A percentile compares a stretch with the other conserved stretches of the same genome.
phyloP scores from a whole-genome alignment of 169 alveolate species.

The Plasmodium relictum region DNA sequence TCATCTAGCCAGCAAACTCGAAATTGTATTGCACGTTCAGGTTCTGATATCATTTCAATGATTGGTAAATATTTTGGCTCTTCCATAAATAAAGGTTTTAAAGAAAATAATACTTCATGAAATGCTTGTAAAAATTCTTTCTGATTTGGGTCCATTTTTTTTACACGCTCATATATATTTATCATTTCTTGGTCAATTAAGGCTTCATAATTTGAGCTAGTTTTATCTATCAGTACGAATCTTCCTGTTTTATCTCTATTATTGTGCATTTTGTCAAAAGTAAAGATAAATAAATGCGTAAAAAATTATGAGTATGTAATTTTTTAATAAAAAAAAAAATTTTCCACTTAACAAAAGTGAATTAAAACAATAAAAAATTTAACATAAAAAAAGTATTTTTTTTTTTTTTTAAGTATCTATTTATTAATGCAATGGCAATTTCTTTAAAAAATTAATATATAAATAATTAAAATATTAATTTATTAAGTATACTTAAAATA shows the following conservation, averaged over 20 bases:
- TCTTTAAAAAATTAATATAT: too few species aligned
- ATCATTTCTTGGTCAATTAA: conserved; percentile 65
- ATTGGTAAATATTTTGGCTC: conserved; percentile 83
- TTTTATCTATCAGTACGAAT: conserved; percentile 33
- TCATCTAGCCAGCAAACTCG: conserved; percentile 89
- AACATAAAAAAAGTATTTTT: too few species aligned
- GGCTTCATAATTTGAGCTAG: conserved; percentile 36
- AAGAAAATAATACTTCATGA: conserved; percentile 79
- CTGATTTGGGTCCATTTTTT: conserved; percentile 74
- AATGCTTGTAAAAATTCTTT: conserved; percentile 82
- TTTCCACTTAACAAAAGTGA: too few species aligned
- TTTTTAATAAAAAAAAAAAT: too few species aligned
- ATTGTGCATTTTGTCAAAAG: conserved; percentile 6
- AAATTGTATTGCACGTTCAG: conserved; percentile 85
- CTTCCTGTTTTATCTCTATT: conserved; percentile 49
- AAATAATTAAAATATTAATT: too few species aligned
- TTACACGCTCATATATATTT: conserved; percentile 64
- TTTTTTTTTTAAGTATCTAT: too few species aligned
- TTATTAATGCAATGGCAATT: too few species aligned
- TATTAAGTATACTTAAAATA: too few species aligned
- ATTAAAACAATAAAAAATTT: too few species aligned
- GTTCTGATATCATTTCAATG: conserved; percentile 84
- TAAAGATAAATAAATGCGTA: not conserved
- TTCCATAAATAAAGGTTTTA: conserved; percentile 80
- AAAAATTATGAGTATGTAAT: too few species aligned